Evolutionary conservation across 352 stramenopile genomes (phyloP), one percentile per base, ranked within the genome.

Genomic region (Pythium volutum): DNA sequence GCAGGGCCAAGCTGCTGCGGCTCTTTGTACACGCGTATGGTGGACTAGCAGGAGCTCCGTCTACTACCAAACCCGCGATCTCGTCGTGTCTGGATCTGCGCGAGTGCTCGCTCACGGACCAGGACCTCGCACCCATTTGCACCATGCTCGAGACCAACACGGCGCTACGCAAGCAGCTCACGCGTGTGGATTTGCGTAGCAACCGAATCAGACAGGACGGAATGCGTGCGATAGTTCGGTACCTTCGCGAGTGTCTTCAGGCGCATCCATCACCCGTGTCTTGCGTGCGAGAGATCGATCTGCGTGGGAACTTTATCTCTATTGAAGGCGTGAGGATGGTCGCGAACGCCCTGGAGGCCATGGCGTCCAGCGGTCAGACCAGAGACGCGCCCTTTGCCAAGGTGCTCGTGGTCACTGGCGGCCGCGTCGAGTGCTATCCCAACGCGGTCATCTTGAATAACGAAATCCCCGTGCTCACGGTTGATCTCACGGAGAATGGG

Each of bases 271-370:
- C 56, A 69, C 70, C 63, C 46, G 4, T 60, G 62, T 15, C 48
- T 39, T 27, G 36, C 31, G 54, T 88, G 11, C 55, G 63, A 25
- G 73, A 90, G 52, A 41, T 93, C 8, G 77, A 89, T 59, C 59
- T 93, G 16, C 81, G 81, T 22, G 67, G 77, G n/a, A 93, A 93
- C 45, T 88, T 68, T 58, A 71, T 93, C 50, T 84, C 79, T 16
- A 67, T 88, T 3, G 79, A 90, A 50, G 81, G 81, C 11, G 64
- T 91, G 20, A 81, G 84, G 16, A 49, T 55, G 4, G 64, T 93
- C 9, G 84, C 81, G 0, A 84, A 46, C 39, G 66, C 65, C 1
- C 53, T 93, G 0, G 77, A 91, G 54, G 56, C 43, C 14, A 48
- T 87, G n/a, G 33, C 46, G 5, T 48, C 38, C 7, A 33, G 26